A percentile compares a stretch with the other conserved stretches of the same genome.
Evolutionary conservation across 805 yeast species (phyloP).

Genomic region (Lipomyces kockii): DNA sequence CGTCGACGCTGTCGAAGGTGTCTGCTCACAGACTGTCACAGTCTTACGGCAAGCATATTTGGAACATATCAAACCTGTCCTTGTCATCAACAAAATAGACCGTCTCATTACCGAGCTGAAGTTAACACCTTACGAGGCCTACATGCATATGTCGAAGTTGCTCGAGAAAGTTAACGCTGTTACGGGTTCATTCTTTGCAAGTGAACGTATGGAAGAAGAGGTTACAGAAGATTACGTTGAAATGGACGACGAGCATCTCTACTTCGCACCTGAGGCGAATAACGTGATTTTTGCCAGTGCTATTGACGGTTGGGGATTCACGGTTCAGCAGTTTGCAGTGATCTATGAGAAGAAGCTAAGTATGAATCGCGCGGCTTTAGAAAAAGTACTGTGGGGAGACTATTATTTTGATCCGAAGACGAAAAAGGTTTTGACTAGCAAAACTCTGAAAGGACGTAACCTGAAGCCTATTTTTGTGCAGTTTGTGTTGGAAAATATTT

Average conservation of each 20-base stretch:
- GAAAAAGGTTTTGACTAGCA: slow-evolving; percentile 71
- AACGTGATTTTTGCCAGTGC: slow-evolving; percentile 92
- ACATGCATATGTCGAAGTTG: slow-evolving; percentile 72
- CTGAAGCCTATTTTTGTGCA: slow-evolving; percentile 85
- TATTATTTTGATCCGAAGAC: slow-evolving; percentile 86
- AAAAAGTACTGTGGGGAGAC: slow-evolving; percentile 96
- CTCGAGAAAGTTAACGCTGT: slow-evolving; percentile 95
- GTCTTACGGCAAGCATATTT: slow-evolving; percentile 96
- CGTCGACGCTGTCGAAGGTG: slow-evolving; percentile 98
- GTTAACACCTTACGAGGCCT: slow-evolving; percentile 83
- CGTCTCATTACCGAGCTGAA: slow-evolving; percentile 81
- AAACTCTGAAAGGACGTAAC: slow-evolving; percentile 62
- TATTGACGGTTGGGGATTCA: slow-evolving; percentile 97
- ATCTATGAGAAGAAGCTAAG: slow-evolving; percentile 85
- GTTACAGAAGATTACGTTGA: slow-evolving; percentile 57
- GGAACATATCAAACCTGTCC: slow-evolving; percentile 82
- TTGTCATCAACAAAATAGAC: slow-evolving; percentile 91
- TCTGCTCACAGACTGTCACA: slow-evolving; percentile 94
- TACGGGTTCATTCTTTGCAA: slow-evolving; percentile 88
- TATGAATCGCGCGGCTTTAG: slow-evolving; percentile 74
- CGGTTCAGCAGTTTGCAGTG: slow-evolving; percentile 83
- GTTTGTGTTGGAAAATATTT: slow-evolving; percentile 82
- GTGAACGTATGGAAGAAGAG: slow-evolving; percentile 82
- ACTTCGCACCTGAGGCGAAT: slow-evolving; percentile 84
- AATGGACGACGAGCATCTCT: slow-evolving; percentile 76